A percentile compares a stretch with the other conserved stretches of the same genome.
Conservation (phyloP, 2,329 filamentous ascomycete species). For the Aspergillus pseudonomiae region DNA sequence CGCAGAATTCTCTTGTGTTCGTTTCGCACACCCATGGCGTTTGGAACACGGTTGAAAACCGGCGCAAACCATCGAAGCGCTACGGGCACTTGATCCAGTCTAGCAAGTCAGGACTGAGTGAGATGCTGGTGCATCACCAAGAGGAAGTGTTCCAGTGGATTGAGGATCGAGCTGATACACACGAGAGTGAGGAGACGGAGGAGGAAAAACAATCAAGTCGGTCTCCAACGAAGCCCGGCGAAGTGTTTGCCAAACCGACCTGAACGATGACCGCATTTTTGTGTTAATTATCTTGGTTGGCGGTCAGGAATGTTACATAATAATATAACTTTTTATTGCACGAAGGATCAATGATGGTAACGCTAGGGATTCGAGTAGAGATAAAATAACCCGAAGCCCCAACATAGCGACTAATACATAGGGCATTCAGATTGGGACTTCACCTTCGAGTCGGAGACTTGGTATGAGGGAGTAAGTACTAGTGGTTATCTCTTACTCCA, state of each 20-base stretch:
- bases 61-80: conserved; percentile 58
- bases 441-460: background rate
- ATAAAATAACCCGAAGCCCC: background rate
- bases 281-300: conserved; percentile 7
- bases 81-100: conserved; percentile 59
- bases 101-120: conserved; percentile 50
- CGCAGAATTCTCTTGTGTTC: conserved; percentile 72
- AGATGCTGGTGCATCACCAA: conserved; percentile 60
- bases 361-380: background rate
- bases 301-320: background rate
- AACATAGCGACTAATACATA: background rate
- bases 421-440: background rate
- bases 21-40: conserved; percentile 75
- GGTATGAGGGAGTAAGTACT: background rate
- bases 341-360: background rate
- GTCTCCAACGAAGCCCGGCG: conserved; percentile 16
- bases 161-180: conserved; percentile 36
- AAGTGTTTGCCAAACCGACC: conserved; percentile 5
- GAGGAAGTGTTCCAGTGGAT: conserved; percentile 54
- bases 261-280: background rate
- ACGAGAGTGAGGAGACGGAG: conserved; percentile 31
- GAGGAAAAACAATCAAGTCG: conserved; percentile 25
- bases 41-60: conserved; percentile 68
- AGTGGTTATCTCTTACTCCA: background rate
- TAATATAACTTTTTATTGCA: background rate